phyloP scores from a whole-genome alignment of 345 rosid genomes.

The Noccaea caerulescens region DNA sequence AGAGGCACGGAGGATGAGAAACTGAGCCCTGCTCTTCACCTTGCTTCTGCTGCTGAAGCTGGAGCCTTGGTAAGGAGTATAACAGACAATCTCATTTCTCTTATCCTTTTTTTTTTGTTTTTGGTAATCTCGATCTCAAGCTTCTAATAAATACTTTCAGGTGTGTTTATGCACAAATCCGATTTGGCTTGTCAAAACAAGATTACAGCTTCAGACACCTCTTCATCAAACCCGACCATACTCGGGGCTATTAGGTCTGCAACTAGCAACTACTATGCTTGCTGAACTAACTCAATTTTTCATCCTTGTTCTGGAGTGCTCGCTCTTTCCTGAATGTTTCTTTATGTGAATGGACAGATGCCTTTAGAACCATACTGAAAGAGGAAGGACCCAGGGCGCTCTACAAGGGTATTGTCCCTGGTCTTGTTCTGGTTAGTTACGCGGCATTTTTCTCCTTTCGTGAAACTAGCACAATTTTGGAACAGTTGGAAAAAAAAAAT shows the following conservation, averaged over 20 bases:
- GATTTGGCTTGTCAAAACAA: conserved; percentile 92
- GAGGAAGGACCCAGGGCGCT: conserved; percentile 93
- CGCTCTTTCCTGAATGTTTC: conserved; percentile 3
- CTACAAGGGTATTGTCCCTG: conserved; percentile 81
- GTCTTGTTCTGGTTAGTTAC: conserved; percentile 73
- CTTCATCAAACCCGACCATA: conserved; percentile 74
- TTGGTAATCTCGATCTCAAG: background rate
- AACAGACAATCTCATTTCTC: conserved; percentile 6
- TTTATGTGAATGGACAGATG: conserved; percentile 55
- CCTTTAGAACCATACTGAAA: conserved; percentile 79
- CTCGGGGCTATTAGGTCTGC: conserved; percentile 83
- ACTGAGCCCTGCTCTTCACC: conserved; percentile 76
- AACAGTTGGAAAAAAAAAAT: background rate
- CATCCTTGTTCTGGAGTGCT: background rate
- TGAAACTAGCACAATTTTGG: too few species aligned
- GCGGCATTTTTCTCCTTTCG: too few species aligned
- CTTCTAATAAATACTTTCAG: conserved; percentile 48
- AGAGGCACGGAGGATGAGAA: conserved; percentile 56
- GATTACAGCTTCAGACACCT: conserved; percentile 92
- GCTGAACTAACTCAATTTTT: background rate
- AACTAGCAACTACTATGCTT: background rate
- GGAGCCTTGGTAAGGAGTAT: conserved; percentile 82
- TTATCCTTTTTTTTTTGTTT: background rate
- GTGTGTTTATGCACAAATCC: conserved; percentile 92
- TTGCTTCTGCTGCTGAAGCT: conserved; percentile 96